Conservation (phyloP, 202 grass and related monocot genomes). For the Zizania palustris region DNA sequence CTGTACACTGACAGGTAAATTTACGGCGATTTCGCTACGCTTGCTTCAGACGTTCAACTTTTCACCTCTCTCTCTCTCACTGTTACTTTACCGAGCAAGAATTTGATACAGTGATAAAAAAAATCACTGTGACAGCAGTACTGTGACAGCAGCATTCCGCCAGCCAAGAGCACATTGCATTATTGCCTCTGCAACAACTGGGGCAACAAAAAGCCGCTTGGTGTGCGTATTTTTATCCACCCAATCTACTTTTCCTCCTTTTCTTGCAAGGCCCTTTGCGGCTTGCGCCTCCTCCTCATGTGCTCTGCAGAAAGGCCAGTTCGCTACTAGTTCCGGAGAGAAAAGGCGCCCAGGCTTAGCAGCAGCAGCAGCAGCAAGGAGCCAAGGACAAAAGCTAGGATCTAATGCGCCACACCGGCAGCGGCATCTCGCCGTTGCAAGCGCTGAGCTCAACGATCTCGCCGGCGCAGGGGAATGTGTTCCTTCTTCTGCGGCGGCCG, state of each 20-base stretch:
- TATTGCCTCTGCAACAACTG: slow-evolving; percentile 35
- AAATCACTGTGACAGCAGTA: background rate
- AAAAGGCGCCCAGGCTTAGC: slow-evolving; percentile 17
- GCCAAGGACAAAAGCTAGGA: slow-evolving; percentile 61
- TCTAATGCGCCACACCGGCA: slow-evolving; percentile 34
- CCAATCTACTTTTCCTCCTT: slow-evolving; percentile 52
- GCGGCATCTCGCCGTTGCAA: slow-evolving; percentile 23
- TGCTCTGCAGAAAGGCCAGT: slow-evolving; percentile 40
- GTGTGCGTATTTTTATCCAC: slow-evolving; percentile 53
- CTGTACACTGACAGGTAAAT: background rate
- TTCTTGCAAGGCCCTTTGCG: slow-evolving; percentile 20
- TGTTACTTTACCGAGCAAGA: background rate
- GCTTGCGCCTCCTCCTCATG: slow-evolving; percentile 36
- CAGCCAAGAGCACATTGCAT: slow-evolving; percentile 31
- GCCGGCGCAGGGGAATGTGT: slow-evolving; percentile 42
- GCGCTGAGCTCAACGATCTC: background rate
- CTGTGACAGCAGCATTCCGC: background rate
- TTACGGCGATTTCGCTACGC: background rate
- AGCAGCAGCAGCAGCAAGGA: too few relatives aligned
- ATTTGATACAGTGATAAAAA: background rate
- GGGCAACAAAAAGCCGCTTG: slow-evolving; percentile 25
- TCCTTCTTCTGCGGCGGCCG: background rate
- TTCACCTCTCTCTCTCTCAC: background rate
- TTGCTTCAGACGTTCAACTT: too few relatives aligned
- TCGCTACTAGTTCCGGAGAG: slow-evolving; percentile 35